Evolutionary conservation across 2,329 filamentous ascomycete species (phyloP).

Genomic region (Lojkania enalia): DNA sequence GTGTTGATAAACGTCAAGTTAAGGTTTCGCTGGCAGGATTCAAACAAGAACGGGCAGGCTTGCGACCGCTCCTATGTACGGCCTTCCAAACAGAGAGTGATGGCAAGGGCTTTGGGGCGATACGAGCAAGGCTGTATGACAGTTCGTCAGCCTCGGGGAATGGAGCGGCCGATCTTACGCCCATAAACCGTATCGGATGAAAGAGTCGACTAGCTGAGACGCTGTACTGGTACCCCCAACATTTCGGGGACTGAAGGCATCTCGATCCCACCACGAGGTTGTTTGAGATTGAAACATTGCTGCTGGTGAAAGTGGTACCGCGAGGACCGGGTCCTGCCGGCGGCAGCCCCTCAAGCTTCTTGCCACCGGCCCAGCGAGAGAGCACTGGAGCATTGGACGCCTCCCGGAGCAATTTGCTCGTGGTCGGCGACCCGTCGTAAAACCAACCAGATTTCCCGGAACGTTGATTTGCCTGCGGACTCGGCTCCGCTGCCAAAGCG

Average conservation of each 20-base stretch:
- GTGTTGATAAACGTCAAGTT: neutral
- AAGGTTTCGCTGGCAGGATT: too few relatives aligned
- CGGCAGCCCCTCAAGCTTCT: constrained; percentile 14
- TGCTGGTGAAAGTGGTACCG: constrained; percentile 12
- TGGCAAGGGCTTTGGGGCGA: neutral
- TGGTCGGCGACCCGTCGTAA: constrained; percentile 32
- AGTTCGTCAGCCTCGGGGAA: constrained; percentile 33
- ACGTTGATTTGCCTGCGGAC: constrained; percentile 30
- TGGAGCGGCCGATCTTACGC: constrained; percentile 36
- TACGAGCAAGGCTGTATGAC: neutral
- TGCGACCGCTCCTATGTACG: neutral
- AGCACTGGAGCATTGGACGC: constrained; percentile 16
- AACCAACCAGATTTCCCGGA: constrained; percentile 30
- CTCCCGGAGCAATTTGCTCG: constrained; percentile 30
- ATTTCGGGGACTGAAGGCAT: constrained; percentile 7
- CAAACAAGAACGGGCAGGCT: neutral
- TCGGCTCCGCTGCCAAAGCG: constrained; percentile 28
- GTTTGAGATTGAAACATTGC: constrained; percentile 24
- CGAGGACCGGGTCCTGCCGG: constrained; percentile 9
- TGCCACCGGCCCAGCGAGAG: neutral
- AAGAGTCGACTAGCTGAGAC: constrained; percentile 19
- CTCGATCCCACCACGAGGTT: constrained; percentile 17
- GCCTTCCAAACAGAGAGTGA: neutral
- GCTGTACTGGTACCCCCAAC: neutral
- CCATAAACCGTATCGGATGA: constrained; percentile 25